These are phyloP conservation scores for Psilocybe sp. DNA, from an alignment of 768 basidiomycete species.

Conservation along the genomic window DNA sequence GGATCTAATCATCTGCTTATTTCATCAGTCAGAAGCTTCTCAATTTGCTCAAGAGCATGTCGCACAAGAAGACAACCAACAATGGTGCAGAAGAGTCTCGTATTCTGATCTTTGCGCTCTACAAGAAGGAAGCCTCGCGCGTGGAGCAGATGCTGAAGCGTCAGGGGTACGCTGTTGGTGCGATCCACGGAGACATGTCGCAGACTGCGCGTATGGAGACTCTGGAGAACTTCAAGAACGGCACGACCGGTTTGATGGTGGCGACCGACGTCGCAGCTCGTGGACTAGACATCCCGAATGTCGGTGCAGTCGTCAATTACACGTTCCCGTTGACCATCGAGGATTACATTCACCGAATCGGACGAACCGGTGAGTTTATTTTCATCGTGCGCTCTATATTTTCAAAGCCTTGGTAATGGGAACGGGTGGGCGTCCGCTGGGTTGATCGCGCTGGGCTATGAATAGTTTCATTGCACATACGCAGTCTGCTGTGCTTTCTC, in stretches of 20 bases:
- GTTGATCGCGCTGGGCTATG: too few relatives aligned
- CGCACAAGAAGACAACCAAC: constrained; percentile 60
- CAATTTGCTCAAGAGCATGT: constrained; percentile 49
- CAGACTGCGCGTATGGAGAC: constrained; percentile 83
- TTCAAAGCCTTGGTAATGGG: too few relatives aligned
- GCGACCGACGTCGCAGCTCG: constrained; percentile 98
- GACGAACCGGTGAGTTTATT: constrained; percentile 66
- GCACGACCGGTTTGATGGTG: constrained; percentile 78
- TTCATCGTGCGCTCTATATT: not conserved
- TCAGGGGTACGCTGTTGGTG: constrained; percentile 75
- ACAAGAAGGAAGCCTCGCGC: constrained; percentile 96
- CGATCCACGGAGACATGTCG: constrained; percentile 88
- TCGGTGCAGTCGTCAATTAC: constrained; percentile 92
- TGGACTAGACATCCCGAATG: constrained; percentile 96
- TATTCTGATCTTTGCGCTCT: constrained; percentile 90
- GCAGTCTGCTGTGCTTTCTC: too few relatives aligned
- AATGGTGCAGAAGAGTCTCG: constrained; percentile 56
- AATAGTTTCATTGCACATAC: too few relatives aligned
- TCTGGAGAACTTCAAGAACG: constrained; percentile 82
- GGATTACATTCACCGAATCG: constrained; percentile 89
- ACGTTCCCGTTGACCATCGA: constrained; percentile 98
- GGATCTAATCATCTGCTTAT: not conserved
- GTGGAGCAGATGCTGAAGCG: constrained; percentile 75
- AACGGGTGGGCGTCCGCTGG: too few relatives aligned
- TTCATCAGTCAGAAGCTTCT: constrained; percentile 55